Evolutionary conservation across 768 basidiomycete genomes (phyloP).

Genomic region (Fistulinella prunicolor): DNA sequence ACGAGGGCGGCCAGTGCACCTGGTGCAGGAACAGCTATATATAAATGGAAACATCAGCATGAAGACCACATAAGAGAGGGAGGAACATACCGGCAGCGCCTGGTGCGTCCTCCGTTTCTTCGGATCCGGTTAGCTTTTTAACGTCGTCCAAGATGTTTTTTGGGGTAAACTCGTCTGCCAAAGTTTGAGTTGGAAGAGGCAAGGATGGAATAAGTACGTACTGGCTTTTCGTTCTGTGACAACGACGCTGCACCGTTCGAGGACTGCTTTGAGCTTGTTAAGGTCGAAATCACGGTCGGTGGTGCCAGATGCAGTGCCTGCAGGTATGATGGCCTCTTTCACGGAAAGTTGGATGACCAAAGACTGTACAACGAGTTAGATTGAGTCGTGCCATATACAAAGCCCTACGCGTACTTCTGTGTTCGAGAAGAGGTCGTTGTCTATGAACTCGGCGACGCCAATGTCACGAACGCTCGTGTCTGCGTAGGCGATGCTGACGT

Average conservation of each 20-base stretch:
- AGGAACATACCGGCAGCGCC: slow-evolving; percentile 8
- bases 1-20: slow-evolving; percentile 80
- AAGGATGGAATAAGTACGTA: slow-evolving; percentile 32
- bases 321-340: slow-evolving; percentile 89
- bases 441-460: slow-evolving; percentile 88
- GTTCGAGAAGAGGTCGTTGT: slow-evolving; percentile 95
- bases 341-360: slow-evolving; percentile 93
- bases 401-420: slow-evolving; percentile 61
- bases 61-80: not conserved
- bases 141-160: slow-evolving; percentile 82
- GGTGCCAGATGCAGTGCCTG: slow-evolving; percentile 65
- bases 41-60: not conserved
- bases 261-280: slow-evolving; percentile 77
- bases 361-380: slow-evolving; percentile 50
- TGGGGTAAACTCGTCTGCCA: slow-evolving; percentile 75
- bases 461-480: slow-evolving; percentile 84
- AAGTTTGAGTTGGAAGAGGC: not conserved
- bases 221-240: slow-evolving; percentile 88
- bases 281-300: slow-evolving; percentile 86
- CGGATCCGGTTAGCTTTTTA: slow-evolving; percentile 37
- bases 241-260: slow-evolving; percentile 90
- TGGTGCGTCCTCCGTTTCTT: slow-evolving; percentile 22
- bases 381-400: not conserved
- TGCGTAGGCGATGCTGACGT: slow-evolving; percentile 86
- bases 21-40: slow-evolving; percentile 69